A percentile compares a stretch with the other conserved stretches of the same genome.
Evolutionary conservation across 345 rosid genomes (phyloP).

Genomic region (Erucastrum elatum): DNA sequence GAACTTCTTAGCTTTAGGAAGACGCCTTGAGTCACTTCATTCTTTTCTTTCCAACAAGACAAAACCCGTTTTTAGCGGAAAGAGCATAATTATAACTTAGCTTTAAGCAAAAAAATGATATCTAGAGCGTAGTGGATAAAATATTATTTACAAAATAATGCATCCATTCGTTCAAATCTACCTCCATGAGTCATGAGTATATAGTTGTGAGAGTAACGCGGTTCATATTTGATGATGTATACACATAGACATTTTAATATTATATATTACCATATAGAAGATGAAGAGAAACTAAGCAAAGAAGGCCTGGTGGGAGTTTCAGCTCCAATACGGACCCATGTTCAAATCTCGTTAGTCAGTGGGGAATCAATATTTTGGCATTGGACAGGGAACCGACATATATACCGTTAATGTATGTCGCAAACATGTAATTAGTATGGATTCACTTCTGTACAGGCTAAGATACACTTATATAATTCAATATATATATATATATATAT

Average conservation of each 20-base stretch:
- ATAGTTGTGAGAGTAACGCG: slow-evolving; percentile 2
- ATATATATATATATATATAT: no score
- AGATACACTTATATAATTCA: no score
- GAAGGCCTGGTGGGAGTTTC: no score
- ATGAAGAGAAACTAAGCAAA: no score
- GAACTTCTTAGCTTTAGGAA: slow-evolving; percentile 36
- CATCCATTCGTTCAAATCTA: neutral
- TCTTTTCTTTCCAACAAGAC: slow-evolving; percentile 33
- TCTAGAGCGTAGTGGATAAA: slow-evolving; percentile 20
- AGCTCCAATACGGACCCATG: no score
- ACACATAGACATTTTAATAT: no score
- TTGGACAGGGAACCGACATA: no score
- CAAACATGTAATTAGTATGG: no score
- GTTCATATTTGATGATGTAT: neutral
- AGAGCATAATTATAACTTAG: slow-evolving; percentile 39
- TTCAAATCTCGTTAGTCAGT: no score
- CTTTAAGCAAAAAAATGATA: slow-evolving; percentile 35
- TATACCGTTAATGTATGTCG: no score
- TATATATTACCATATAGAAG: neutral
- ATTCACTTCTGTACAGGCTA: no score
- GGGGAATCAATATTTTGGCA: no score
- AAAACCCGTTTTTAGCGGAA: slow-evolving; percentile 41
- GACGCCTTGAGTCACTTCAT: slow-evolving; percentile 44
- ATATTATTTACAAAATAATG: neutral
- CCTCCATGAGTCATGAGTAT: neutral